Conservation (phyloP, 306 rosid species). For the Senna tora region DNA sequence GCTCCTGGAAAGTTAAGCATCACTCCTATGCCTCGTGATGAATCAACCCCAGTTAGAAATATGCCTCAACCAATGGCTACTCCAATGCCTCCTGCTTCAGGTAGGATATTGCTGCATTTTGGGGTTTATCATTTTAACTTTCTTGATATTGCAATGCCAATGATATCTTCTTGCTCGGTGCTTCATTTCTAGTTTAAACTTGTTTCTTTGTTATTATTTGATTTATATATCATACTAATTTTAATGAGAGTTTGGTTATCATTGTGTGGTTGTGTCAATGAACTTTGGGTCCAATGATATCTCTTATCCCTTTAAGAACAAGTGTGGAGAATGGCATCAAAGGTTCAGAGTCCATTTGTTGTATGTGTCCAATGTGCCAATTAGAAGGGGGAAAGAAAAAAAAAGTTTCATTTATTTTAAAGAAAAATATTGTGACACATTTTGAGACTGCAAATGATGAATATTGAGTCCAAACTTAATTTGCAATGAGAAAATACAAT, state of each 20-base stretch:
- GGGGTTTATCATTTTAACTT: conserved; percentile 27
- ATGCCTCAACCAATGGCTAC: conserved; percentile 68
- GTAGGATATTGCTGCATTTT: conserved; percentile 45
- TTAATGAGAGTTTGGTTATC: too few relatives aligned
- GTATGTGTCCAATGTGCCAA: neutral
- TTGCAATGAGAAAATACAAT: neutral
- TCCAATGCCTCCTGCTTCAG: conserved; percentile 72
- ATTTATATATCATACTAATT: neutral
- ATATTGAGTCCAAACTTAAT: neutral
- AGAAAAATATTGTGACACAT: neutral
- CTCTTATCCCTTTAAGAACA: neutral
- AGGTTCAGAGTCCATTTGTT: neutral
- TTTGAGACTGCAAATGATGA: neutral
- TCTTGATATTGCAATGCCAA: neutral
- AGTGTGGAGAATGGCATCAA: neutral
- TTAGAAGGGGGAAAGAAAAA: neutral
- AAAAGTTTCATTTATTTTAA: neutral
- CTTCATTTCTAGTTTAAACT: conserved; percentile 20
- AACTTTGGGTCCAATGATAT: neutral
- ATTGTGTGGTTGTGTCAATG: neutral
- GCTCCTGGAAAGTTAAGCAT: conserved; percentile 78
- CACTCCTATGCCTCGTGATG: conserved; percentile 75
- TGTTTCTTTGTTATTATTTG: neutral
- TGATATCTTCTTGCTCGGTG: neutral
- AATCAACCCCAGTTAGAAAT: conserved; percentile 62